Conservation (phyloP, 2,329 filamentous ascomycete species). For the Penicillium sp. region DNA sequence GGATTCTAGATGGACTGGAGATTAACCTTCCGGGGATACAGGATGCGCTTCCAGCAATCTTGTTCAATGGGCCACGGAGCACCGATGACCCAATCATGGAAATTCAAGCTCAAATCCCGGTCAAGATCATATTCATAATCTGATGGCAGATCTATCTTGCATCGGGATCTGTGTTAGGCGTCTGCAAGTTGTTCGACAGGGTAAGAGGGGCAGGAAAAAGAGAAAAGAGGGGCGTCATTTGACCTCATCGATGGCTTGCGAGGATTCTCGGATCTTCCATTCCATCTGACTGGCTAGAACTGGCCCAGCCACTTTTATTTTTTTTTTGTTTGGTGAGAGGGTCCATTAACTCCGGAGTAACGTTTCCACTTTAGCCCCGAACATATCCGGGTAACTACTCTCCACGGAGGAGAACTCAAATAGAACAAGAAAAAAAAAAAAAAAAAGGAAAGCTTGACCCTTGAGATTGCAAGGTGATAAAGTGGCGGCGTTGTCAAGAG, state of each 20-base stretch:
- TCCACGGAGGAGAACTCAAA: background rate
- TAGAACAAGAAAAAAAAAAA: too few relatives aligned
- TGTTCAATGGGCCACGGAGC: constrained; percentile 12
- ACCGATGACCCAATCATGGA: constrained; percentile 16
- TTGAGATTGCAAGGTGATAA: too few relatives aligned
- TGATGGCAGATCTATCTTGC: constrained; percentile 10
- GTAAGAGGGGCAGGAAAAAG: background rate
- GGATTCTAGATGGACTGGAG: background rate
- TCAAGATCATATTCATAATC: constrained; percentile 9
- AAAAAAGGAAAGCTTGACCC: too few relatives aligned
- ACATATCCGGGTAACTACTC: background rate
- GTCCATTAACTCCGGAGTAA: background rate
- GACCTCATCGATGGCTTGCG: background rate
- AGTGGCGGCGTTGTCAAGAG: background rate
- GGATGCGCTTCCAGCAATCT: constrained; percentile 14
- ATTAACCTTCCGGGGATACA: constrained; percentile 11
- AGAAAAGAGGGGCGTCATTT: background rate
- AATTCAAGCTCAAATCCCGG: background rate
- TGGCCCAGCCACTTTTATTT: background rate
- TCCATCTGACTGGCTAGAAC: background rate
- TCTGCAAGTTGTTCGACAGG: background rate
- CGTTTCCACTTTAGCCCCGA: background rate
- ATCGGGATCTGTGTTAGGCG: background rate
- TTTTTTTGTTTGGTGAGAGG: background rate
- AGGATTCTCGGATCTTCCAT: too few relatives aligned